Evolutionary conservation across 2,329 filamentous ascomycete species (phyloP), one percentile per base, ranked within the genome.

Genomic region (Fusarium devonianum): DNA sequence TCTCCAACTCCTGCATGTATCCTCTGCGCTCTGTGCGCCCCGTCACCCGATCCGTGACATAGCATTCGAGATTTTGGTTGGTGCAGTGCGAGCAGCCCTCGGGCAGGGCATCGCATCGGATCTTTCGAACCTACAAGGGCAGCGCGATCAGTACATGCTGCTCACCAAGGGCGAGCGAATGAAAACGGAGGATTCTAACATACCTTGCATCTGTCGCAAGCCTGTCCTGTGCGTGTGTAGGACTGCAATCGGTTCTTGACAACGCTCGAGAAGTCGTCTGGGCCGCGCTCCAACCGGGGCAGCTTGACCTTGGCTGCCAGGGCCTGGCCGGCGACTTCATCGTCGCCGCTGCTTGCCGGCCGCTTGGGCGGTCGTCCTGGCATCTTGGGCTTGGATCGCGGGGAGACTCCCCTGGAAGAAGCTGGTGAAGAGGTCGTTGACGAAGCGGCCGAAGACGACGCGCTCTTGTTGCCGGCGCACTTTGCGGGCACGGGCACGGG

Each of bases 151-250:
- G 48, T 39, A 55, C 49, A 19, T 18, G 13, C 16, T 18, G 13
- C 16, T 29, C 39, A 7, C 10, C 5, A 12, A 40, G 14, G 29
- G 13, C 18, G 6, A 21, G 33, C n/a, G n/a, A n/a, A n/a, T n/a
- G n/a, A n/a, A n/a, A n/a, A n/a, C n/a, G 30, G 25, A 29, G 16
- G 32, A 5, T 21, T 18, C 10, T 10, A 25, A 43, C 79, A 63
- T 71, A 90, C 88, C 81, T 93, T 94, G 80, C 91, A 95, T 46
- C 91, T 81, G 73, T 95, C 90, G 78, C 90, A 95, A 22, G 90
- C 90, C 74, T 95, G 90, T 8, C 90, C 90, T 0, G 90, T 95
- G 48, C 81, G 75, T 14, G 79, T 81, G 56, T 82, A 82, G 4
- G 78, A 77, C 56, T 79, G 77, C 33, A 83, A 69, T 44, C 80